phyloP scores from a whole-genome alignment of 1,139 yeast species.

The Yamadazyma aaseri region DNA sequence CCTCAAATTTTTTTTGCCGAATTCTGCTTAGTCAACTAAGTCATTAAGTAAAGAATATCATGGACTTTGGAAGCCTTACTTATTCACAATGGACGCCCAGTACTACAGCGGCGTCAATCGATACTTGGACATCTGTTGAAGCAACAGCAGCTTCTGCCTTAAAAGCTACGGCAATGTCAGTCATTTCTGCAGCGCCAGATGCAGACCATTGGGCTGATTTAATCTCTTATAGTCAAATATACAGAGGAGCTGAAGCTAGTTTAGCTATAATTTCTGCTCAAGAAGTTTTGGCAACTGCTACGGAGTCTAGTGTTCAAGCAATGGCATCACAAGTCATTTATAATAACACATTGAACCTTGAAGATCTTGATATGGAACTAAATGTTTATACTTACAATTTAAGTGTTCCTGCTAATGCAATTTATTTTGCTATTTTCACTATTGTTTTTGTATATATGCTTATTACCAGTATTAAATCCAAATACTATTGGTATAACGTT shows the following conservation, averaged over 20 bases:
- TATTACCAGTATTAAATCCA: slow-evolving; percentile 22
- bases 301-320: slow-evolving; percentile 25
- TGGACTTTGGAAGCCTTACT: background rate
- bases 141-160: slow-evolving; percentile 24
- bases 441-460: slow-evolving; percentile 23
- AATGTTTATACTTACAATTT: slow-evolving; percentile 23
- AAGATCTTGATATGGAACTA: slow-evolving; percentile 24
- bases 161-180: slow-evolving; percentile 18
- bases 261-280: slow-evolving; percentile 35
- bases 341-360: slow-evolving; percentile 33
- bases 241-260: slow-evolving; percentile 40
- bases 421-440: slow-evolving; percentile 30
- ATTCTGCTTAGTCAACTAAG: too few relatives aligned
- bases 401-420: slow-evolving; percentile 29
- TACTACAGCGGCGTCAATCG: slow-evolving; percentile 18
- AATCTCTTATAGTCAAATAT: slow-evolving; percentile 21
- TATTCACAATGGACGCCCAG: slow-evolving; percentile 1
- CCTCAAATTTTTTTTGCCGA: too few relatives aligned
- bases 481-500: slow-evolving; percentile 33
- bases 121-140: slow-evolving; percentile 20
- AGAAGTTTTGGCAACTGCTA: slow-evolving; percentile 40
- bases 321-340: slow-evolving; percentile 33
- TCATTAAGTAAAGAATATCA: too few relatives aligned
- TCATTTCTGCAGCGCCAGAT: slow-evolving; percentile 13
- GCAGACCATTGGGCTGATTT: slow-evolving; percentile 14